Base-by-base conservation (phyloP, 768 basidiomycete species). In the Suillus sp. region DNA sequence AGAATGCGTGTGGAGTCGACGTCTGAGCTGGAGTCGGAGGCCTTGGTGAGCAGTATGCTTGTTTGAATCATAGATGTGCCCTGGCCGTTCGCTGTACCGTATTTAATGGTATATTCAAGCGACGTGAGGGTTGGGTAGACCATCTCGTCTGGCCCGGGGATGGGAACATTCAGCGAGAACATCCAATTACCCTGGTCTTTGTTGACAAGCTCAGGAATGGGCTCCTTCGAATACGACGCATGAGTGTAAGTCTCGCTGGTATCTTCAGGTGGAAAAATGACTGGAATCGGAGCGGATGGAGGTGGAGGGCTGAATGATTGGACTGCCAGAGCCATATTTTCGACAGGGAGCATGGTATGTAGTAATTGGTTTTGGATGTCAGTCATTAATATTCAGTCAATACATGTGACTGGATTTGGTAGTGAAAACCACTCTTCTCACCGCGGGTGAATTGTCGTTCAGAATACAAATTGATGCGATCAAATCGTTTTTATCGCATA, bases 91-190 rank as follows among this genome's bases (percentile, higher is more conserved):
- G 2, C 16, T 32, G 30, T 51, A 18, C 30, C 50, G 10, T 51
- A 51, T 51, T 51, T 51, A 1, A 51, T 27, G 30, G 30, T 32
- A 18, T 51, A 51, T 30, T 51, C 27, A 51, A 51, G 50, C 4
- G 50, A 51, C 30, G 18, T 51, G 30, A 51, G 30, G 50, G 14
- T 51, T 4, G 50, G 50, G 30, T 51, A 51, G 50, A 32, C 16
- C 50, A 51, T 51, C 50, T 51, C 9, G 16, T 51, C 30, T 51
- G 50, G n/a, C n/a, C n/a, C n/a, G n/a, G n/a, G 50, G 50, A 51
- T 51, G 10, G 30, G 50, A 51, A 51, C 50, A 11, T 51, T 30
- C 27, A 51, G 50, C 30, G 50, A 51, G 50, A 51, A 51, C 16
- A 30, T 51, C 50, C 50, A 51, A 30, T 32, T 18, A 20, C 50